Evolutionary conservation across 225 moss, liverwort and hornwort genomes (phyloP).

Genomic region (Lunularia cruciata): DNA sequence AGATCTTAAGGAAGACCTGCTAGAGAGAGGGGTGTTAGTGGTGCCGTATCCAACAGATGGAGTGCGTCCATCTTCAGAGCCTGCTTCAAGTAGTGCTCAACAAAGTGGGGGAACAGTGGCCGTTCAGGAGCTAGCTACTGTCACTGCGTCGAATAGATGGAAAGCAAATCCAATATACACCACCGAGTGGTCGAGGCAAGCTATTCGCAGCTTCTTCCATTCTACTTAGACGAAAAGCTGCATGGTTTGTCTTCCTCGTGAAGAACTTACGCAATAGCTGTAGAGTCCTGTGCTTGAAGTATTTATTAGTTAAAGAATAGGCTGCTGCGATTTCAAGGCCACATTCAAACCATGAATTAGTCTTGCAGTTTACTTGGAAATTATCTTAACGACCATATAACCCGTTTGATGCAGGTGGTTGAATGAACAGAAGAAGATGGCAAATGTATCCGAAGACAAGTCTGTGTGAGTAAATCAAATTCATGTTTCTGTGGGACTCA

Average conservation of each 20-base stretch:
- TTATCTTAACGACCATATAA: too few relatives aligned
- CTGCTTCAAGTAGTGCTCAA: constrained; percentile 25
- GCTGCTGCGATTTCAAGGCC: too few relatives aligned
- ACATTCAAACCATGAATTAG: too few relatives aligned
- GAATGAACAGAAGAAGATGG: constrained; percentile 86
- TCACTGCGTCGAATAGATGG: constrained; percentile 66
- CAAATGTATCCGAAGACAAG: constrained; percentile 69
- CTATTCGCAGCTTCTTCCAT: too few relatives aligned
- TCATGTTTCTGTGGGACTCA: too few relatives aligned
- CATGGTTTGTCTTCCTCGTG: neutral
- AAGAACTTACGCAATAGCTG: neutral
- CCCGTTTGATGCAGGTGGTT: constrained; percentile 69
- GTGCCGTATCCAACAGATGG: constrained; percentile 86
- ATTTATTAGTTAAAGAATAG: too few relatives aligned
- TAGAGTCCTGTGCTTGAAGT: neutral
- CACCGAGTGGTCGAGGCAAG: constrained; percentile 77
- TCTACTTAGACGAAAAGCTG: too few relatives aligned
- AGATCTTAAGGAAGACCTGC: constrained; percentile 56
- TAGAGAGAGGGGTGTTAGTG: constrained; percentile 86
- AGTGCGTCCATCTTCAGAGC: constrained; percentile 27
- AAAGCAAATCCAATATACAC: constrained; percentile 79
- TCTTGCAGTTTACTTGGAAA: too few relatives aligned
- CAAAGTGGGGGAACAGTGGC: constrained; percentile 34
- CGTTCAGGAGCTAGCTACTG: constrained; percentile 41
- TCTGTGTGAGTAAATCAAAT: constrained; percentile 67